Conservation (phyloP, 179 eudicot species). For the Sideroxylon spinosum region DNA sequence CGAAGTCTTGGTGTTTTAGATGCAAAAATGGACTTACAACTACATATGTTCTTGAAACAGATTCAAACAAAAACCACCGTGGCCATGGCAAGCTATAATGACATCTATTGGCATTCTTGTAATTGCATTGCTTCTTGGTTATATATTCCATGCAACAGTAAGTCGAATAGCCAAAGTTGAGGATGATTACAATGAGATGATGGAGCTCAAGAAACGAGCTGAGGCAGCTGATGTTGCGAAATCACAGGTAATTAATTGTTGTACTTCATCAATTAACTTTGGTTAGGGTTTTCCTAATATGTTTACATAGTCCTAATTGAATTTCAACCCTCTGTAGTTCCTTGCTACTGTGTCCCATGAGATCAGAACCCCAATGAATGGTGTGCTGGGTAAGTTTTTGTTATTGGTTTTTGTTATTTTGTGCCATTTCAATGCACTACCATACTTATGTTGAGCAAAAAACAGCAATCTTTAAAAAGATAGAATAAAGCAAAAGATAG, state of each 20-base stretch:
- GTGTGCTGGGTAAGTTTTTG: slow-evolving; percentile 63
- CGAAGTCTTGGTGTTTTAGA: not conserved
- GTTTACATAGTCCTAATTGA: slow-evolving; percentile 13
- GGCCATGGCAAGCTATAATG: slow-evolving; percentile 62
- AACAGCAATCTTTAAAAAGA: not conserved
- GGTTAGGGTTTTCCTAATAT: slow-evolving; percentile 8
- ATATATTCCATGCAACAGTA: slow-evolving; percentile 61
- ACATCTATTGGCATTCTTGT: slow-evolving; percentile 50
- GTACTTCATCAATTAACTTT: not conserved
- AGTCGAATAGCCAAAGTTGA: slow-evolving; percentile 68
- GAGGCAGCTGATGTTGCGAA: slow-evolving; percentile 92
- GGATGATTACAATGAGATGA: slow-evolving; percentile 72
- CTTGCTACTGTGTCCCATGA: slow-evolving; percentile 94
- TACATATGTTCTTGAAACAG: slow-evolving; percentile 31
- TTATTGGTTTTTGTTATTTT: not conserved
- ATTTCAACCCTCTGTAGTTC: slow-evolving; percentile 45
- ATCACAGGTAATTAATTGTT: slow-evolving; percentile 49
- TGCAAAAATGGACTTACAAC: slow-evolving; percentile 10
- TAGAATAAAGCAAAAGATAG: not conserved
- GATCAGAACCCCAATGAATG: slow-evolving; percentile 92
- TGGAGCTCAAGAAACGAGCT: slow-evolving; percentile 67
- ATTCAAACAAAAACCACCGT: slow-evolving; percentile 71
- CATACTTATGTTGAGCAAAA: not conserved
- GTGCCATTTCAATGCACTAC: not conserved
- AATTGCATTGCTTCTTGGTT: slow-evolving; percentile 57